phyloP scores from a whole-genome alignment of 2,329 filamentous ascomycete species.

The Calonectria henricotiae region DNA sequence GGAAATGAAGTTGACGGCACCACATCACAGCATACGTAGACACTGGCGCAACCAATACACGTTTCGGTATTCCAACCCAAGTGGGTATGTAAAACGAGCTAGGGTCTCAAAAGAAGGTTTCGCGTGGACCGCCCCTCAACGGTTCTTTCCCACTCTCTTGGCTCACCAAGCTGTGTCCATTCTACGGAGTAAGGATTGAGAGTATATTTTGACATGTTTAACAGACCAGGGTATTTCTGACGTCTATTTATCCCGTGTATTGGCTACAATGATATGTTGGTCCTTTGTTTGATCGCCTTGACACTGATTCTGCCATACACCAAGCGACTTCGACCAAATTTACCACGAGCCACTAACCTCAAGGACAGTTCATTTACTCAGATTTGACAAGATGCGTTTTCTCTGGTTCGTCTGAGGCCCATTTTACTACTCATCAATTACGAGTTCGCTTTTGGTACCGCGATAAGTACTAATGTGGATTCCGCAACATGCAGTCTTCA shows the following conservation, averaged over 20 bases:
- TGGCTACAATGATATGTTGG: not conserved
- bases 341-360: too few relatives aligned
- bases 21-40: not conserved
- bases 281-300: not conserved
- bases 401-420: not conserved
- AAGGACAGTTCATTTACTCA: not conserved
- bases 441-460: too few relatives aligned
- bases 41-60: not conserved
- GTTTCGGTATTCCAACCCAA: not conserved
- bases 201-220: not conserved
- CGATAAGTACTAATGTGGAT: not conserved
- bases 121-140: not conserved
- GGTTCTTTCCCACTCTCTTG: not conserved
- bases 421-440: not conserved
- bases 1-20: too few relatives aligned
- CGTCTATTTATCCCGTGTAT: not conserved
- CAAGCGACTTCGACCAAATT: not conserved
- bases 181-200: not conserved
- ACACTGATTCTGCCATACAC: too few relatives aligned
- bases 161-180: not conserved
- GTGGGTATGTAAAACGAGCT: too few relatives aligned
- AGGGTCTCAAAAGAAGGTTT: conserved; percentile 7
- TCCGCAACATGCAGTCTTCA: not conserved
- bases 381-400: conserved; percentile 7
- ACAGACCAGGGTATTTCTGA: not conserved